Conservation (phyloP, 345 rosid genomes). For the Eutrema heterophyllum region DNA sequence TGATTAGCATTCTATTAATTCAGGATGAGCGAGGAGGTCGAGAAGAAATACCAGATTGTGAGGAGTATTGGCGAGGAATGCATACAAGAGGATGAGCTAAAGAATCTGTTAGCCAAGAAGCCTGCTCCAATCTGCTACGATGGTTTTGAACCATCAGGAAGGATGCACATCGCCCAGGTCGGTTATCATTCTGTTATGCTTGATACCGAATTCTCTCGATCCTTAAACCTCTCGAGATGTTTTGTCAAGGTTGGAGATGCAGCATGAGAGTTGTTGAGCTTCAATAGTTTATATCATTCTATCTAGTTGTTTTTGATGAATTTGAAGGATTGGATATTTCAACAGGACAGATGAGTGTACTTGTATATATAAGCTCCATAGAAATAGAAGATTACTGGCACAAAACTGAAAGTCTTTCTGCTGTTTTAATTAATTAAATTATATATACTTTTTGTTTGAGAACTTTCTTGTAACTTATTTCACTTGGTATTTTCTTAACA, state of each 20-base stretch:
- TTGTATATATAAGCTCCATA: neutral
- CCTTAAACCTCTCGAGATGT: neutral
- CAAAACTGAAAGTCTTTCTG: neutral
- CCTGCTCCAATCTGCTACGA: conserved; percentile 83
- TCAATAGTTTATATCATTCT: neutral
- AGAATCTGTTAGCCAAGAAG: conserved; percentile 73
- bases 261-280: neutral
- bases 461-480: neutral
- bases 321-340: neutral
- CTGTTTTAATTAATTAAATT: neutral
- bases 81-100: conserved; percentile 75
- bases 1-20: neutral
- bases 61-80: conserved; percentile 52
- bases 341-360: neutral
- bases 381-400: neutral
- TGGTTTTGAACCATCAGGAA: conserved; percentile 92
- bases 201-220: neutral
- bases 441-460: neutral
- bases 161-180: conserved; percentile 98
- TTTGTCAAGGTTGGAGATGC: neutral
- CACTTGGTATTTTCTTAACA: conserved; percentile 22
- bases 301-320: no score
- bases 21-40: conserved; percentile 6
- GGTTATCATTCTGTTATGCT: neutral
- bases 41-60: neutral